Conservation (phyloP, 1,284 basidiomycete species). For the Rugosomyces carneus region DNA sequence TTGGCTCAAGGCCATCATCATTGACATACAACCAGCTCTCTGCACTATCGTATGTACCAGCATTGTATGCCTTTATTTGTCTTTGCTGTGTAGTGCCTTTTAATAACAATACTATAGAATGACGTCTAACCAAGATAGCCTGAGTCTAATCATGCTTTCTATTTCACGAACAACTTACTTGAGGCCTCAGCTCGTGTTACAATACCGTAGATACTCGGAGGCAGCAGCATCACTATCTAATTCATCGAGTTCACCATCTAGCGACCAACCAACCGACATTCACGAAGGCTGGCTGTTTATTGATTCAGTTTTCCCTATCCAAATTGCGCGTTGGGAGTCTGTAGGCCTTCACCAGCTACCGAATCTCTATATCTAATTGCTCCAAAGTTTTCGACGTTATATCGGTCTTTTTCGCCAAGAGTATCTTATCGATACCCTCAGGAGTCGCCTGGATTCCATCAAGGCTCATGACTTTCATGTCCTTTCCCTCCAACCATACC, state of each 20-base stretch:
- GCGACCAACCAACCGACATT: not conserved
- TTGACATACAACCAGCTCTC: slow-evolving; percentile 1
- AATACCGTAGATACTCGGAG: slow-evolving; percentile 3
- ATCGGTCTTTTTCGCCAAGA: slow-evolving; percentile 54
- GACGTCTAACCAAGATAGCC: too few species aligned
- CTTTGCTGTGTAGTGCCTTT: not conserved
- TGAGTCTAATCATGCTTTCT: too few species aligned
- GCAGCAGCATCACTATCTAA: not conserved
- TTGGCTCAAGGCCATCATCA: slow-evolving; percentile 17
- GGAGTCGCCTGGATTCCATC: slow-evolving; percentile 43
- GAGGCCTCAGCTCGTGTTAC: not conserved
- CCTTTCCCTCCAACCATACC: slow-evolving; percentile 52
- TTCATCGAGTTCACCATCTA: not conserved
- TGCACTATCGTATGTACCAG: slow-evolving; percentile 3
- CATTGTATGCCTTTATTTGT: not conserved
- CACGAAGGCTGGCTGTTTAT: slow-evolving; percentile 34
- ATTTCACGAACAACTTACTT: not conserved
- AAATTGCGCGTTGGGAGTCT: slow-evolving; percentile 37
- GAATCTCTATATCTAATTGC: not conserved
- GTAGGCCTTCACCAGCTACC: slow-evolving; percentile 14
- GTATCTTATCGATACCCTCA: slow-evolving; percentile 41
- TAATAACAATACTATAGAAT: not conserved
- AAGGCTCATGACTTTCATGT: slow-evolving; percentile 51
- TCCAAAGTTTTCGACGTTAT: slow-evolving; percentile 48
- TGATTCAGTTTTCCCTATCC: slow-evolving; percentile 37